phyloP scores from a whole-genome alignment of 768 basidiomycete genomes.

The Lyophyllum shimeji region DNA sequence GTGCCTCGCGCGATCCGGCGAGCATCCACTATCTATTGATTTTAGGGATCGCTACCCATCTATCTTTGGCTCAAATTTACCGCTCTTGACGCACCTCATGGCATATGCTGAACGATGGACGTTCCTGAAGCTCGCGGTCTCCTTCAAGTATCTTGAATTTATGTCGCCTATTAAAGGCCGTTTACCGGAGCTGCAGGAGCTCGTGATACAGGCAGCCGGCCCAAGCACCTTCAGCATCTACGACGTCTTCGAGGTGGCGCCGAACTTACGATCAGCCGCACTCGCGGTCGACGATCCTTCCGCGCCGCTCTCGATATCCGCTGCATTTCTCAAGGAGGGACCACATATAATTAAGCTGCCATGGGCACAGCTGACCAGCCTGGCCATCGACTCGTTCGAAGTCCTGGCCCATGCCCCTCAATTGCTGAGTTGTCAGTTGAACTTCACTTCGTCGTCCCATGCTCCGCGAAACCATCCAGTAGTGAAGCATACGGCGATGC shows the following conservation, averaged over 20 bases:
- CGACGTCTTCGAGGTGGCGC: conserved; percentile 1
- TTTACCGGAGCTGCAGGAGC: not conserved
- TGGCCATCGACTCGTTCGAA: not conserved
- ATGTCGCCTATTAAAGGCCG: not conserved
- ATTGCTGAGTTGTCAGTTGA: not conserved
- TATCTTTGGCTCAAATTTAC: not conserved
- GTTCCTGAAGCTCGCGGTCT: not conserved
- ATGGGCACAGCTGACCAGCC: not conserved
- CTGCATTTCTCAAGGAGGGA: too few relatives aligned
- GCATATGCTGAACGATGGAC: not conserved
- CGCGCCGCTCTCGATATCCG: not conserved
- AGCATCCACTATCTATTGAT: not conserved
- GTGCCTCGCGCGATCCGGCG: not conserved
- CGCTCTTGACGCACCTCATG: not conserved
- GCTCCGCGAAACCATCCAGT: not conserved
- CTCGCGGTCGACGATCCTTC: not conserved
- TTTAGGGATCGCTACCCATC: not conserved
- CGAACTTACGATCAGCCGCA: not conserved
- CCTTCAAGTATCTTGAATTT: not conserved
- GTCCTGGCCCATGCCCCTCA: not conserved
- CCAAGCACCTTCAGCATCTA: not conserved
- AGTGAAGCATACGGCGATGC: not conserved
- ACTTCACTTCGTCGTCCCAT: not conserved
- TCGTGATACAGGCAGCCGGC: not conserved
- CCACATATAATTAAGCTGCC: not conserved